Conservation (phyloP, 192 early-diverging fungal genomes). For the Umbelopsis ramanniana region DNA sequence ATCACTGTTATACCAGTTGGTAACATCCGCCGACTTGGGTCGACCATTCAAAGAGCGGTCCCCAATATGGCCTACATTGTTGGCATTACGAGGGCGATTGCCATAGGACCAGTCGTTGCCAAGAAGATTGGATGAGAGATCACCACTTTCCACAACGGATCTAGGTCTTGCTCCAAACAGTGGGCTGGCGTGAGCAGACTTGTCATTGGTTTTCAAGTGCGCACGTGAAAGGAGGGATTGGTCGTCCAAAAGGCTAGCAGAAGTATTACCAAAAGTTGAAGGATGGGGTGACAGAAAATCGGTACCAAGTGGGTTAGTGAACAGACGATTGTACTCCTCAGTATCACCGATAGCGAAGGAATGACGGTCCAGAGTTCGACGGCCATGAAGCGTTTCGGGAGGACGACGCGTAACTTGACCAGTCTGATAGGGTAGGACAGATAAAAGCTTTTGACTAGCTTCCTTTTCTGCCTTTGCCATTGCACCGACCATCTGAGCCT, state of each 20-base stretch:
- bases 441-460: constrained; percentile 33
- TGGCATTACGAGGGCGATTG: not conserved
- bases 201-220: constrained; percentile 16
- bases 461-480: constrained; percentile 62
- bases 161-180: constrained; percentile 8
- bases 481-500: constrained; percentile 54
- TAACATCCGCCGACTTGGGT: constrained; percentile 45
- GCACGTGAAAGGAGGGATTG: constrained; percentile 17
- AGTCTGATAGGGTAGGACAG: constrained; percentile 34
- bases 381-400: constrained; percentile 9
- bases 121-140: constrained; percentile 22
- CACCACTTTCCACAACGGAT: constrained; percentile 18
- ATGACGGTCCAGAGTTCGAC: constrained; percentile 60
- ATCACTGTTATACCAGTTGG: constrained; percentile 35
- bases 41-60: constrained; percentile 26
- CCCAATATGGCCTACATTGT: constrained; percentile 34
- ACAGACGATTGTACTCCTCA: constrained; percentile 48
- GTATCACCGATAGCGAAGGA: constrained; percentile 52
- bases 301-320: not conserved
- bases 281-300: constrained; percentile 9
- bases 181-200: not conserved
- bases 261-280: constrained; percentile 18
- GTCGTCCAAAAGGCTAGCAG: constrained; percentile 16
- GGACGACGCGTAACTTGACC: constrained; percentile 26
- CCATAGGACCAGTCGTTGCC: constrained; percentile 28